Conservation (phyloP, 129 eudicot genomes). For the Tagetes erecta region DNA sequence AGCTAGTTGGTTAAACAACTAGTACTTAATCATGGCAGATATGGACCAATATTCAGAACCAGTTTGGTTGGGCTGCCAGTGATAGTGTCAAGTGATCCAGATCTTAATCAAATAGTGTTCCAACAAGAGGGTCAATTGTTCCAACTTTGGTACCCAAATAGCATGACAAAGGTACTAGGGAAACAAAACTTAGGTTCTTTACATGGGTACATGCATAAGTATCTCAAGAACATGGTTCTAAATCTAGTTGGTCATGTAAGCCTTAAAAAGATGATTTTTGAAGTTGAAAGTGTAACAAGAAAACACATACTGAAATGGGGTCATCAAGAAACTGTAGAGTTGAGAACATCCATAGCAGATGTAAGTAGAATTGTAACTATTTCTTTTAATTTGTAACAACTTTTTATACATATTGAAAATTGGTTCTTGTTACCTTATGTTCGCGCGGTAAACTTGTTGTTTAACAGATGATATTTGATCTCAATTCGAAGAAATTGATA, state of each 20-base stretch:
- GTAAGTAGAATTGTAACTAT: constrained; percentile 36
- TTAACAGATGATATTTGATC: constrained; percentile 76
- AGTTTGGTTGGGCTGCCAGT: constrained; percentile 71
- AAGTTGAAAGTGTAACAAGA: constrained; percentile 55
- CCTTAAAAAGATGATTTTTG: constrained; percentile 66
- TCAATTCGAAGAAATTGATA: constrained; percentile 68
- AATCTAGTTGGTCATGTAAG: constrained; percentile 66
- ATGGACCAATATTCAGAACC: constrained; percentile 73
- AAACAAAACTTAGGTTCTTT: constrained; percentile 63
- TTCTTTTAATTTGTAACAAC: not conserved
- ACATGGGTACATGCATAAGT: constrained; percentile 80
- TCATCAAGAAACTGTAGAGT: constrained; percentile 41
- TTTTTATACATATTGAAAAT: too few relatives aligned
- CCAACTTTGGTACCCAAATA: constrained; percentile 83
- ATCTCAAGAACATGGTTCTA: constrained; percentile 82
- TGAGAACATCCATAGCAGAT: constrained; percentile 57
- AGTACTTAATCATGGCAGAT: constrained; percentile 37
- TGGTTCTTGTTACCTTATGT: too few relatives aligned
- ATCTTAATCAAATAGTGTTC: constrained; percentile 63
- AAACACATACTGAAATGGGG: constrained; percentile 55
- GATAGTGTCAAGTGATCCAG: constrained; percentile 72
- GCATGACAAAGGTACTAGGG: constrained; percentile 66
- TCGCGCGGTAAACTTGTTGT: not conserved
- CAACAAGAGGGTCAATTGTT: constrained; percentile 70
- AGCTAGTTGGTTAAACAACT: too few relatives aligned